These are phyloP conservation scores for Aureobasidium sp. DNA, from an alignment of 2,329 filamentous ascomycete genomes.

Conservation along the genomic window DNA sequence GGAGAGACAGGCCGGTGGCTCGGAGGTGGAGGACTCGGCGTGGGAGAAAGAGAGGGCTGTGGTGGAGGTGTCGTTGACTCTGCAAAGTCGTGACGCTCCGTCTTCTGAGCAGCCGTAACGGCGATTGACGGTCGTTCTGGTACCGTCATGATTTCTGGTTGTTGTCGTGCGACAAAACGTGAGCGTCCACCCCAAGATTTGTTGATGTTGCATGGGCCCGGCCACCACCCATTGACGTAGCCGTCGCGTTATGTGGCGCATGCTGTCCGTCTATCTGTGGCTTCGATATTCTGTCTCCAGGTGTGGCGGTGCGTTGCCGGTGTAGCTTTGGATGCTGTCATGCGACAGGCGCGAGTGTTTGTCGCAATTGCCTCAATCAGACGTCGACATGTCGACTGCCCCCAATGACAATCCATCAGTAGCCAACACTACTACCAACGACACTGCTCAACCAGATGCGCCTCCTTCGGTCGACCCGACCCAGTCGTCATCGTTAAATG, in stretches of 20 bases:
- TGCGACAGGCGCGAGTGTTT: background rate
- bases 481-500: background rate
- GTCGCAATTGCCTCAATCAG: background rate
- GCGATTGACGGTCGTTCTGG: conserved; percentile 2
- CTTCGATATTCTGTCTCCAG: too few relatives aligned
- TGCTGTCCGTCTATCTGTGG: too few relatives aligned
- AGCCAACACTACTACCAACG: too few relatives aligned
- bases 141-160: background rate
- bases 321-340: background rate
- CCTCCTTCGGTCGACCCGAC: background rate
- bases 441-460: background rate
- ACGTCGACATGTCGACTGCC: conserved; percentile 2
- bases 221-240: background rate
- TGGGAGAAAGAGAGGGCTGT: background rate
- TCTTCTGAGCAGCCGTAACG: background rate
- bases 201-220: background rate
- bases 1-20: background rate
- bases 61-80: background rate
- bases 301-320: background rate
- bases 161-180: background rate
- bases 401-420: background rate
- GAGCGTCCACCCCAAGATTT: background rate
- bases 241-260: background rate
- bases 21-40: background rate
- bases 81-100: conserved; percentile 2